phyloP scores from a whole-genome alignment of 768 basidiomycete genomes.

The Sistotremastrum niveocremeum region DNA sequence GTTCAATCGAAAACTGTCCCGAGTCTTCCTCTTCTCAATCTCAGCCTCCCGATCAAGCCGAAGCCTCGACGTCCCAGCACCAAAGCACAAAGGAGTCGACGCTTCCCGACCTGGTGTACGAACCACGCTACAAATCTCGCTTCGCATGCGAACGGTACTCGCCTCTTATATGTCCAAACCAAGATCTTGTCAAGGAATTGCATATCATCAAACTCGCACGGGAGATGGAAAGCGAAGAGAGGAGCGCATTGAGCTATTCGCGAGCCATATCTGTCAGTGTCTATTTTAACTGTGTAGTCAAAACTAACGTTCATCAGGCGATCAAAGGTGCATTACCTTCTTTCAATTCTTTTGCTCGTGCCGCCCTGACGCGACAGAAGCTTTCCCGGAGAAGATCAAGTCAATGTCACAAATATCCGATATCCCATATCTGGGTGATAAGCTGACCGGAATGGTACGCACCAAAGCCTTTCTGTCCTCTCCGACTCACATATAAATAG shows the following conservation, averaged over 20 bases:
- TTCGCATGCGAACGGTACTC: constrained; percentile 53
- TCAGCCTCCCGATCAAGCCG: constrained; percentile 3
- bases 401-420: constrained; percentile 8
- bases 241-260: constrained; percentile 59
- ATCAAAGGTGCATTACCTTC: constrained; percentile 28
- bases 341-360: not conserved
- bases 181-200: constrained; percentile 44
- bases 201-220: constrained; percentile 43
- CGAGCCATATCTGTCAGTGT: constrained; percentile 53
- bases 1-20: constrained; percentile 32
- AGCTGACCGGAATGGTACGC: constrained; percentile 21
- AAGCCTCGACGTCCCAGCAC: not conserved
- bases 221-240: constrained; percentile 50
- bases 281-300: not conserved
- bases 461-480: not conserved
- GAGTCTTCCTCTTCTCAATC: constrained; percentile 7
- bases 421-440: constrained; percentile 26
- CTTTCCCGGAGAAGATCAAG: constrained; percentile 20
- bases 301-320: constrained; percentile 16
- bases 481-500: not conserved
- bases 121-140: constrained; percentile 20
- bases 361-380: constrained; percentile 6
- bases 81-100: constrained; percentile 2
- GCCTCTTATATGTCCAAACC: constrained; percentile 58
- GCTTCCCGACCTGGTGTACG: constrained; percentile 7